Percentiles rank a stretch among this genome's conserved stretches.
These are phyloP conservation scores for Eucalyptus leucophloia DNA, from an alignment of 345 rosid species.

Conservation along the genomic window DNA sequence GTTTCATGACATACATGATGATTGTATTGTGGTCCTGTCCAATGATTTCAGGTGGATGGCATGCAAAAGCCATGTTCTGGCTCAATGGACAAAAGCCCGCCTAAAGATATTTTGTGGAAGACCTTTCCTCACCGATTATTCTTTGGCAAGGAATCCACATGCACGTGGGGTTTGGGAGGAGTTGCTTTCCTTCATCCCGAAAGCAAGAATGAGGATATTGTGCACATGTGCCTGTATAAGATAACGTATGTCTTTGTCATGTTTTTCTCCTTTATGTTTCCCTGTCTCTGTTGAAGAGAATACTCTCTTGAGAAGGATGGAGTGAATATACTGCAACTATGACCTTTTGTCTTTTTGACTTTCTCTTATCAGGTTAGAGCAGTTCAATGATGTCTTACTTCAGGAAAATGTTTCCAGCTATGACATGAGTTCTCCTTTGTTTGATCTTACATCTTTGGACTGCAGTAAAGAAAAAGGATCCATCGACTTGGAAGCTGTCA, in stretches of 20 bases:
- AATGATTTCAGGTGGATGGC: constrained; percentile 43
- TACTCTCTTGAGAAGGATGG: background rate
- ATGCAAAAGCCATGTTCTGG: constrained; percentile 62
- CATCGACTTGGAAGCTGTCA: constrained; percentile 32
- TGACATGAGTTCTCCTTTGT: constrained; percentile 24
- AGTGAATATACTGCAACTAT: background rate
- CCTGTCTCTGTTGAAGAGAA: background rate
- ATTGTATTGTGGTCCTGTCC: background rate
- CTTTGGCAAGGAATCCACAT: constrained; percentile 61
- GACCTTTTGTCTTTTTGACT: background rate
- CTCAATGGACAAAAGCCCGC: constrained; percentile 58
- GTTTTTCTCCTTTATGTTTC: background rate
- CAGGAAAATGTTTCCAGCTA: constrained; percentile 46
- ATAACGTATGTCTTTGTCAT: constrained; percentile 43
- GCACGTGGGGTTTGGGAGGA: constrained; percentile 79
- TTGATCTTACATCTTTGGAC: constrained; percentile 39
- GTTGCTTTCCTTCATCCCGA: constrained; percentile 74
- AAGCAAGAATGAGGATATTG: constrained; percentile 22
- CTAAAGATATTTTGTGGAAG: constrained; percentile 68
- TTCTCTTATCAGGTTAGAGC: constrained; percentile 58
- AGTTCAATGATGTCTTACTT: constrained; percentile 73
- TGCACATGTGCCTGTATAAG: constrained; percentile 54
- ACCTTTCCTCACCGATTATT: constrained; percentile 62
- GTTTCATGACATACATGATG: background rate
- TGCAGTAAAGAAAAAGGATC: constrained; percentile 27